Conservation (phyloP, 495 filamentous ascomycete genomes). For the Neurospora sp. region DNA sequence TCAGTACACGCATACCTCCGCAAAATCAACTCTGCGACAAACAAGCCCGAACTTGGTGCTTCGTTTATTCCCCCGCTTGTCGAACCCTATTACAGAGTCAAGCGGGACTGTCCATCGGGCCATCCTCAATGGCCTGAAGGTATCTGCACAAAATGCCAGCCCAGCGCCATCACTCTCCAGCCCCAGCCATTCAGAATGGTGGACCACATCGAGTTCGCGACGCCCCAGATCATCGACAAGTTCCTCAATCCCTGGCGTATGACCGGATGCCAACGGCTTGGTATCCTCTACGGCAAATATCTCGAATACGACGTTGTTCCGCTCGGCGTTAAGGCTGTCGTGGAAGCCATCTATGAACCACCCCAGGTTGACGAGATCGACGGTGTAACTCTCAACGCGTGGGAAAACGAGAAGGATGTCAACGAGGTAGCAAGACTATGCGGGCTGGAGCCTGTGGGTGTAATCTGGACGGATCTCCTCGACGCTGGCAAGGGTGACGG, state of each 20-base stretch:
- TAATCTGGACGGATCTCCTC: slow-evolving; percentile 90
- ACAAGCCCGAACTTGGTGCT: slow-evolving; percentile 80
- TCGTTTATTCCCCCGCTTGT: slow-evolving; percentile 94
- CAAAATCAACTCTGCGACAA: slow-evolving; percentile 91
- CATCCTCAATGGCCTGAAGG: slow-evolving; percentile 91
- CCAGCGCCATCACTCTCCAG: slow-evolving; percentile 91
- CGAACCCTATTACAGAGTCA: slow-evolving; percentile 89
- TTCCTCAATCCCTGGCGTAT: slow-evolving; percentile 86
- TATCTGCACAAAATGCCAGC: slow-evolving; percentile 99
- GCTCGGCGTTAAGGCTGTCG: slow-evolving; percentile 88
- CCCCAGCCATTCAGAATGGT: slow-evolving; percentile 95
- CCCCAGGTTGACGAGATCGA: slow-evolving; percentile 88
- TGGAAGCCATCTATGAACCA: slow-evolving; percentile 96
- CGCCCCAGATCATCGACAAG: slow-evolving; percentile 68
- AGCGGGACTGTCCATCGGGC: slow-evolving; percentile 79
- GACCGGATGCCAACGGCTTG: slow-evolving; percentile 68
- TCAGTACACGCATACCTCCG: slow-evolving; percentile 92
- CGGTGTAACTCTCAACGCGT: slow-evolving; percentile 76
- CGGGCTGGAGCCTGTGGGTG: slow-evolving; percentile 80
- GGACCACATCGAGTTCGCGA: slow-evolving; percentile 93
- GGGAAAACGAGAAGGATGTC: slow-evolving; percentile 77
- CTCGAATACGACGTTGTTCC: slow-evolving; percentile 89
- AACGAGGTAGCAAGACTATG: slow-evolving; percentile 75
- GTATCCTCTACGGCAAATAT: slow-evolving; percentile 86
- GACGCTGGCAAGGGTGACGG: slow-evolving; percentile 75